phyloP scores from a whole-genome alignment of 139 green algal species.

The Nannochloris sp. region DNA sequence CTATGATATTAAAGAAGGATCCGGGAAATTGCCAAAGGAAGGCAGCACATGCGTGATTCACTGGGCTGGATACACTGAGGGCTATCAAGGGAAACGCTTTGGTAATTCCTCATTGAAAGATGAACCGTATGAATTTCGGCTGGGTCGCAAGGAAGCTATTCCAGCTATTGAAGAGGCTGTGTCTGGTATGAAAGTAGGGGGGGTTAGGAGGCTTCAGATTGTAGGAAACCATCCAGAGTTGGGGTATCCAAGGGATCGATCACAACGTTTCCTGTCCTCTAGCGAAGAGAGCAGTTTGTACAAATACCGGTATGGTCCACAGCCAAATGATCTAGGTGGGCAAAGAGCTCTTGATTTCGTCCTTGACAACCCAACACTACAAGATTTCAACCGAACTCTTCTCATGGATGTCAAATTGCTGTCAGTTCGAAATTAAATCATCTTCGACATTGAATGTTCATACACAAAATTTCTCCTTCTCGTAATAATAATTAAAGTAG shows the following conservation, averaged over 20 bases:
- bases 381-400: slow-evolving; percentile 42
- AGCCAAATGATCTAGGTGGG: slow-evolving; percentile 42
- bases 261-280: slow-evolving; percentile 32
- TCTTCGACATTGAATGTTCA: background rate
- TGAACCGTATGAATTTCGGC: slow-evolving; percentile 60
- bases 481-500: too few relatives aligned
- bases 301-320: slow-evolving; percentile 26
- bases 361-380: slow-evolving; percentile 61
- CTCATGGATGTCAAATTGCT: slow-evolving; percentile 78
- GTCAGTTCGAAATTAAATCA: slow-evolving; percentile 25
- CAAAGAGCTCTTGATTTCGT: slow-evolving; percentile 80
- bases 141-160: slow-evolving; percentile 53
- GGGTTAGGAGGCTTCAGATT: slow-evolving; percentile 48
- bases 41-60: slow-evolving; percentile 41
- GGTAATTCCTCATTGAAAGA: slow-evolving; percentile 61
- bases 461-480: too few relatives aligned
- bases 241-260: slow-evolving; percentile 36
- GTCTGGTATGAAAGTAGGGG: slow-evolving; percentile 54
- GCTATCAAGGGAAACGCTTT: slow-evolving; percentile 53
- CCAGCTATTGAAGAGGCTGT: slow-evolving; percentile 73
- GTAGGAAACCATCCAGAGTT: slow-evolving; percentile 43
- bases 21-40: slow-evolving; percentile 8
- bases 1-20: slow-evolving; percentile 15
- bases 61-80: slow-evolving; percentile 57
- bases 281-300: slow-evolving; percentile 23